These are phyloP conservation scores for Sphagnum tenellum DNA, from an alignment of 225 moss, liverwort and hornwort species.

Conservation along the genomic window DNA sequence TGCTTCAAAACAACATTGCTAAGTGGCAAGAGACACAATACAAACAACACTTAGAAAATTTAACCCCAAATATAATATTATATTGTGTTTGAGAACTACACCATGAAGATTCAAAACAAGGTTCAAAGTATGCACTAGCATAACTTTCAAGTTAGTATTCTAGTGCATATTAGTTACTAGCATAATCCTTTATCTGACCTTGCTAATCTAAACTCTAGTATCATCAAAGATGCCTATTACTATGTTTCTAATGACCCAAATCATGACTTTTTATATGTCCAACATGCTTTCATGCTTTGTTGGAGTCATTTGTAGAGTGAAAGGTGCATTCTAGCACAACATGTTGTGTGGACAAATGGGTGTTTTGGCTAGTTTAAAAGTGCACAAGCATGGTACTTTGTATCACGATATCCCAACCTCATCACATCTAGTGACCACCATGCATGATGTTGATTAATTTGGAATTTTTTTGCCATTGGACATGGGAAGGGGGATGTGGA, in stretches of 20 bases:
- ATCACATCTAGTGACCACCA: too few species aligned
- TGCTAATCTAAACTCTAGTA: background rate
- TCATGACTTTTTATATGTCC: background rate
- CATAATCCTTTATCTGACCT: background rate
- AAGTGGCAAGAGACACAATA: constrained; percentile 3
- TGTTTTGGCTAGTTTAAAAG: constrained; percentile 1
- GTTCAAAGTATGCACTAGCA: background rate
- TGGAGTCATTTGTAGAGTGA: background rate
- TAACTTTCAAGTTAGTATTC: background rate
- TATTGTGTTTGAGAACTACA: background rate
- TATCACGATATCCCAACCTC: background rate
- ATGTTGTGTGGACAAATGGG: background rate
- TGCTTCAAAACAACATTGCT: background rate
- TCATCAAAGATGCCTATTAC: background rate
- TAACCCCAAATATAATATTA: too few species aligned
- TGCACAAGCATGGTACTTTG: background rate
- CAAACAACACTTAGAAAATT: background rate
- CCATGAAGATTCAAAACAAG: background rate
- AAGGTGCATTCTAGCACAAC: background rate
- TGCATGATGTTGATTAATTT: background rate
- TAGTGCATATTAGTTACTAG: background rate
- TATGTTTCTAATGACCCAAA: background rate
- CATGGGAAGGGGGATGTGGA: constrained; percentile 2
- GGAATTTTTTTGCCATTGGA: background rate
- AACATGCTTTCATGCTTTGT: background rate